Evolutionary conservation across 345 rosid species (phyloP), one percentile per base, ranked within the genome.

Genomic region (Acer yangbiense): DNA sequence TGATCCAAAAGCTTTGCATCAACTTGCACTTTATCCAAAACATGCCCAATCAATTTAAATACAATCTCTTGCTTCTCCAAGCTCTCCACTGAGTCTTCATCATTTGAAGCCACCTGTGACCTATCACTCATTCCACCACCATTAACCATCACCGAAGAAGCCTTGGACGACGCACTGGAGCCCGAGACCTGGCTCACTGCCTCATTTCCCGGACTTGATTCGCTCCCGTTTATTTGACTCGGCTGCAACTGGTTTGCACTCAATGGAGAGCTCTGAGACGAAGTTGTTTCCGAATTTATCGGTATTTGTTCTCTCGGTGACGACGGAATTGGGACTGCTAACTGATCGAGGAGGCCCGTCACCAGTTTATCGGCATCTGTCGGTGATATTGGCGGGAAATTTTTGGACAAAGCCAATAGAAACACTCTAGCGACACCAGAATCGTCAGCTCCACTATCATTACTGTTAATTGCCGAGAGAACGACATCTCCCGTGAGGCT

Each of bases 21-120:
- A 79, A 94, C 82, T 82, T 82, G 89, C 65, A 85, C 93, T 76
- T 85, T 89, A 25, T 85, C 90, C 88, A 93, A 77, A 65, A 91
- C 84, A 78, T 89, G 98, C 12, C 95, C 81, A 39, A 92, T 90
- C 88, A 97, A 86, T 82, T 93, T 97, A 76, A 83, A 93, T 2
- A 95, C 93, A 83, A 94, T 85, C 82, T 90, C 98, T 68, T 91
- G 98, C 87, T 90, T 97, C 89, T 97, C 98, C 91, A 94, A 86
- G 81, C 87, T 88, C 86, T 91, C 97, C 52, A 90, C 84, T 52
- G 91, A 85, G 85, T 91, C 98, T 60, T 97, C 99, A 86, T 97
- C 98, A 35, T 88, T 92, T 6, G 87, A 88, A 83, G 91, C 90
- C 73, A 88, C 87, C 64, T 84, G 94, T 73, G 85, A 94, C 87